Evolutionary conservation across 768 basidiomycete genomes (phyloP).

Genomic region (Rhizopogon vulgaris): DNA sequence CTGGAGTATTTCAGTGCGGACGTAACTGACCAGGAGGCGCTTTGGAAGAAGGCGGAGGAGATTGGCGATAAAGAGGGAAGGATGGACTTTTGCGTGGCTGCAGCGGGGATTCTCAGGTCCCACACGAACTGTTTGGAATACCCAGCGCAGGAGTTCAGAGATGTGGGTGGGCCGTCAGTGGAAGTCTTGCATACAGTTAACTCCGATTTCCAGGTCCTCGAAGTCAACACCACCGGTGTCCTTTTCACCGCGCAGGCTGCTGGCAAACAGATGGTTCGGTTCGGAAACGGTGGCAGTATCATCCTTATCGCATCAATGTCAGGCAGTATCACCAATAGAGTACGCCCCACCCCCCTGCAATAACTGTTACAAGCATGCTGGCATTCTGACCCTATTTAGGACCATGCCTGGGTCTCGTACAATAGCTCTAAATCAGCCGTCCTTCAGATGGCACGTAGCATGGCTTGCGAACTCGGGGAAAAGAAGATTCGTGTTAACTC

Average conservation of each 20-base stretch:
- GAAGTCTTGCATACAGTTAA: background rate
- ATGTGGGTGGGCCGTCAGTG: constrained; percentile 31
- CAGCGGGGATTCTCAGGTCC: constrained; percentile 63
- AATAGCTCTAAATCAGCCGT: constrained; percentile 76
- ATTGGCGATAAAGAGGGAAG: constrained; percentile 64
- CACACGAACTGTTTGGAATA: constrained; percentile 63
- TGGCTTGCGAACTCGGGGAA: constrained; percentile 73
- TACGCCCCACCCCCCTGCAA: constrained; percentile 17
- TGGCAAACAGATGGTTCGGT: constrained; percentile 49
- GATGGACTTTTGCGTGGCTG: constrained; percentile 73
- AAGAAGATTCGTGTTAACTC: constrained; percentile 68
- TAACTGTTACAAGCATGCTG: background rate
- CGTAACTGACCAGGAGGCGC: constrained; percentile 53
- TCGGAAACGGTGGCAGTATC: constrained; percentile 45
- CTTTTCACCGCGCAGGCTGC: constrained; percentile 58
- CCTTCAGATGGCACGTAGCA: constrained; percentile 73
- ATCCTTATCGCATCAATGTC: constrained; percentile 58
- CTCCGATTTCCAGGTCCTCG: constrained; percentile 43
- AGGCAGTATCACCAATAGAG: constrained; percentile 67
- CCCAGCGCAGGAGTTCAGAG: constrained; percentile 55
- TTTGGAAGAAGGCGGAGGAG: constrained; percentile 52
- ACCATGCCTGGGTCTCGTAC: constrained; percentile 71
- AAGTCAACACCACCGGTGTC: constrained; percentile 59
- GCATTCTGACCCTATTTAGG: constrained; percentile 33
- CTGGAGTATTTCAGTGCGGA: constrained; percentile 61